Base-by-base conservation (phyloP, 2,329 filamentous ascomycete species). In the Thielaviopsis populi region DNA sequence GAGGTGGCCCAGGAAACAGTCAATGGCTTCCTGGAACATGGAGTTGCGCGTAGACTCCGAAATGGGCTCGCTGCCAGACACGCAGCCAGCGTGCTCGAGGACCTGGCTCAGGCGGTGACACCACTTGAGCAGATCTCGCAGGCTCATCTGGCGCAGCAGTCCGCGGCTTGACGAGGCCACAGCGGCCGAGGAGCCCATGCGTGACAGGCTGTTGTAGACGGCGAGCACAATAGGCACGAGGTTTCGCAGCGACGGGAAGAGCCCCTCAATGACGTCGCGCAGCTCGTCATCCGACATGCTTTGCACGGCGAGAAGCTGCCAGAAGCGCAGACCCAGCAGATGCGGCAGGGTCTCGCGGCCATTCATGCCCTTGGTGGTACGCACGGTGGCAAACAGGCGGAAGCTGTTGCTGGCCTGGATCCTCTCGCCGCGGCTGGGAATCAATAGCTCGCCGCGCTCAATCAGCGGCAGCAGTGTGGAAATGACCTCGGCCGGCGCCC, bases 401-500 rank as follows among this genome's bases (percentile, higher is more conserved):
- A 99, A 99, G 0, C 88, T 89, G 69, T 84, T 84, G 0, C 88
- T 84, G 62, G 94, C 94, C 70, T 84, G 83, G 60, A 99, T 85
- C 4, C 81, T 87, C 75, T 97, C 91, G 64, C 90, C 91, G 66
- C 92, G 85, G 69, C 87, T 95, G 0, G 94, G 89, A 37, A 99
- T 91, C 3, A 95, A 79, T 15, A 99, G 81, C 72, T 96, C 90
- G n/a, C 89, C 85, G 66, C 88, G 84, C 74, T 99, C 94, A 66
- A 99, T 91, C 8, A 99, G 80, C 10, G 95, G 94, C 30, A 99
- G 79, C 33, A 99, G 81, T 15, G 91, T 91, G 72, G 92, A 95
- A 73, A 99, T 85, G 59, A 99, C 89, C 74, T 99, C 94, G 68
- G 89, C 92, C 3, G 95, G 94, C 11, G 94, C 94, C 67, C 92